A percentile compares a stretch with the other conserved stretches of the same genome.
Evolutionary conservation across 192 early-diverging fungal genomes (phyloP).

Genomic region (Powellomyces hirtus): DNA sequence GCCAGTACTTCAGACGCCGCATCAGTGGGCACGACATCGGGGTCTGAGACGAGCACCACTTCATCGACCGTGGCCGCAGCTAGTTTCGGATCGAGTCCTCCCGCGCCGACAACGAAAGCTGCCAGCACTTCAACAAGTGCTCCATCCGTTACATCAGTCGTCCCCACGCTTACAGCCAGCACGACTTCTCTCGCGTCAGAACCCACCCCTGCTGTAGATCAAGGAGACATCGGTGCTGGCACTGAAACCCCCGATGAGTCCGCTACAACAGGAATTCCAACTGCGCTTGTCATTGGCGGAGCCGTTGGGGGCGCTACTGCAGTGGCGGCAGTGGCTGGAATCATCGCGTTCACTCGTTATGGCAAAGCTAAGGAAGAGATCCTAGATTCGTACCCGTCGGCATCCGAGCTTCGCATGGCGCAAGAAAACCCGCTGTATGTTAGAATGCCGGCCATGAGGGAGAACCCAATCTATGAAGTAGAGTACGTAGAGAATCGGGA

Average conservation of each 20-base stretch:
- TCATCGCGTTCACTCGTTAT: not conserved
- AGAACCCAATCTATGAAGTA: constrained; percentile 11
- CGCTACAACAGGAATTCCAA: not conserved
- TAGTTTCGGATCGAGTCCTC: too few relatives aligned
- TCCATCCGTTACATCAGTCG: too few relatives aligned
- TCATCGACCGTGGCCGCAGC: too few relatives aligned
- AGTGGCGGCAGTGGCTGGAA: not conserved
- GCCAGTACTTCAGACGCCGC: too few relatives aligned
- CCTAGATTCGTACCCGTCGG: not conserved
- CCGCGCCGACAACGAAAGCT: too few relatives aligned
- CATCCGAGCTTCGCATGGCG: not conserved
- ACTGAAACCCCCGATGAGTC: not conserved
- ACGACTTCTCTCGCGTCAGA: too few relatives aligned
- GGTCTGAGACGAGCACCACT: too few relatives aligned
- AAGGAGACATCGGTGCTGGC: too few relatives aligned
- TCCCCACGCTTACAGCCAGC: too few relatives aligned
- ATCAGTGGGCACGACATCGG: too few relatives aligned
- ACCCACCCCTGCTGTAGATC: too few relatives aligned
- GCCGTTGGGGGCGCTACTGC: not conserved
- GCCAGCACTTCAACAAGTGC: too few relatives aligned
- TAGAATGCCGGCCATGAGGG: not conserved
- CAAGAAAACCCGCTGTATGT: constrained; percentile 11
- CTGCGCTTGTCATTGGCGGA: constrained; percentile 2
- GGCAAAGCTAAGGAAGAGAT: not conserved
- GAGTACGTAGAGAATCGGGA: not conserved